These are phyloP conservation scores for Aphanomyces astaci DNA, from an alignment of 352 stramenopile genomes.

Conservation along the genomic window DNA sequence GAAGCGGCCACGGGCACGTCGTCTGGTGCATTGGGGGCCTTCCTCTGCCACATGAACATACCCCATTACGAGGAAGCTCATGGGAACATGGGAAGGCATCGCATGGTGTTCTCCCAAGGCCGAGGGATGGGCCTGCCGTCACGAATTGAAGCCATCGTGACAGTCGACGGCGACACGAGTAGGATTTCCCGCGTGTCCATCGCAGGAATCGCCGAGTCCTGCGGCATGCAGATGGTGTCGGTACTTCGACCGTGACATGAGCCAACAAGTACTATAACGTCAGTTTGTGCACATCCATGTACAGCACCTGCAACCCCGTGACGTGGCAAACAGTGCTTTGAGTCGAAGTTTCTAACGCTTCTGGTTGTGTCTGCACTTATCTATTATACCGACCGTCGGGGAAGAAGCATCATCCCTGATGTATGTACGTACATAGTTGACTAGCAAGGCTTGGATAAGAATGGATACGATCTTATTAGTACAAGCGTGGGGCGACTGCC, in stretches of 20 bases:
- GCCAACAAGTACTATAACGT: neutral
- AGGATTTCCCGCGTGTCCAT: neutral
- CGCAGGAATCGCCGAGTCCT: neutral
- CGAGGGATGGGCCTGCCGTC: slow-evolving; percentile 5
- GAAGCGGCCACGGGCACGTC: slow-evolving; percentile 13
- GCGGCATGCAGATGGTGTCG: neutral
- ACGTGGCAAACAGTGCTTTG: too few species aligned
- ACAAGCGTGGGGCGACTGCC: too few species aligned
- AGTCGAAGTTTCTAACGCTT: too few species aligned
- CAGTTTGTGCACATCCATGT: too few species aligned
- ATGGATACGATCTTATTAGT: too few species aligned
- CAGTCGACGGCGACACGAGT: neutral
- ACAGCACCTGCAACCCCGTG: too few species aligned
- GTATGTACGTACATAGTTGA: too few species aligned
- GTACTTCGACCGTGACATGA: neutral
- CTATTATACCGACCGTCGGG: too few species aligned
- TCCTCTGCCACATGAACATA: neutral
- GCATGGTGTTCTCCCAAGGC: slow-evolving; percentile 8
- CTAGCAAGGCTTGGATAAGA: too few species aligned
- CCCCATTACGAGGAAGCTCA: neutral
- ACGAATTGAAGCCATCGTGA: neutral
- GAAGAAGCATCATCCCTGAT: too few species aligned
- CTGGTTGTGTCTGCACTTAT: too few species aligned
- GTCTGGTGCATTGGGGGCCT: neutral
- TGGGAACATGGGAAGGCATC: neutral